Evolutionary conservation across 2,329 filamentous ascomycete species (phyloP).

Genomic region (Xylaria sp.): DNA sequence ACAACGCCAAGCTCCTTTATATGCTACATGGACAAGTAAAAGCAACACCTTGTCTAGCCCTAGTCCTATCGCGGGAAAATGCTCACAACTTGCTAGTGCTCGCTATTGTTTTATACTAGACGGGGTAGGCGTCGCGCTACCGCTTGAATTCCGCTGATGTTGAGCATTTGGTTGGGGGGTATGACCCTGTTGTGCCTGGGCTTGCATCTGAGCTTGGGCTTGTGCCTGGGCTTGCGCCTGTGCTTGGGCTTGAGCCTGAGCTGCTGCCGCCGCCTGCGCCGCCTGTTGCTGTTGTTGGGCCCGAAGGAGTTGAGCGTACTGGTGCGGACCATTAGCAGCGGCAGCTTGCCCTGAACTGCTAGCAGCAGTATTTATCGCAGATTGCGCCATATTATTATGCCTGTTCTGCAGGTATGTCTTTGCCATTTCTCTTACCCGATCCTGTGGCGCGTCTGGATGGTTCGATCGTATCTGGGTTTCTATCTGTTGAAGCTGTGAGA

Average conservation of each 20-base stretch:
- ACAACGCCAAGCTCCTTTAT: constrained; percentile 7
- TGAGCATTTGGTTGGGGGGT: constrained; percentile 38
- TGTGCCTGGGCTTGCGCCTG: constrained; percentile 34
- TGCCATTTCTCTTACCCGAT: constrained; percentile 57
- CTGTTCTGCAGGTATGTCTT: constrained; percentile 57
- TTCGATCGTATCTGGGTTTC: constrained; percentile 59
- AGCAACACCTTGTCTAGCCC: background rate
- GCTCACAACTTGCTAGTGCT: background rate
- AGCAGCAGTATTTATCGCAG: constrained; percentile 61
- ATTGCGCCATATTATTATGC: constrained; percentile 47
- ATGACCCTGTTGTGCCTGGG: constrained; percentile 31
- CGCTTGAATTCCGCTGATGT: constrained; percentile 41
- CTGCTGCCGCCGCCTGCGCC: constrained; percentile 40
- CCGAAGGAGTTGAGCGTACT: constrained; percentile 63
- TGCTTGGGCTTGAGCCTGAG: constrained; percentile 27
- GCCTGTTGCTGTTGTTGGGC: constrained; percentile 61
- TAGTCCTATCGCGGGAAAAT: background rate
- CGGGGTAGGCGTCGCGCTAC: constrained; percentile 39
- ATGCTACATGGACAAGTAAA: constrained; percentile 12
- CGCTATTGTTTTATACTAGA: constrained; percentile 32
- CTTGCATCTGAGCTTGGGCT: constrained; percentile 35
- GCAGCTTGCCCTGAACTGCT: constrained; percentile 55
- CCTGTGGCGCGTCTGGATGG: constrained; percentile 56
- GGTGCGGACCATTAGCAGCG: constrained; percentile 60
- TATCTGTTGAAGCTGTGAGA: constrained; percentile 56